phyloP scores from a whole-genome alignment of 1,284 basidiomycete genomes.

The Cryptococcus sp. region DNA sequence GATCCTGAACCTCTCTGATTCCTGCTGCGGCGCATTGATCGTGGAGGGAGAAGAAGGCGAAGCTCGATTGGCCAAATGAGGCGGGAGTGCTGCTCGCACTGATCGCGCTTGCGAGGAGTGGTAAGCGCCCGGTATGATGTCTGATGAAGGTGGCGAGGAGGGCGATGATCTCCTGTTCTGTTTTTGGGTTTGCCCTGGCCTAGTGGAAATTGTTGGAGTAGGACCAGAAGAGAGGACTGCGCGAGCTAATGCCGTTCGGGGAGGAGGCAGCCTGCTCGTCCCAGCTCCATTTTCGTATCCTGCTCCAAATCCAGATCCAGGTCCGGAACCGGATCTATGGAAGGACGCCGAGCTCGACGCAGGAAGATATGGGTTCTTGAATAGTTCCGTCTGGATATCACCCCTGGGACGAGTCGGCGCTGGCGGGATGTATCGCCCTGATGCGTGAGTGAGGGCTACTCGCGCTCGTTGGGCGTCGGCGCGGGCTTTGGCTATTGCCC shows the following conservation, averaged over 20 bases:
- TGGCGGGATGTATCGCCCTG: constrained; percentile 37
- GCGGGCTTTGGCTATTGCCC: constrained; percentile 38
- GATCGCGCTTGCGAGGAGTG: constrained; percentile 11
- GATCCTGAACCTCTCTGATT: constrained; percentile 13
- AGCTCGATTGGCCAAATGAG: constrained; percentile 14
- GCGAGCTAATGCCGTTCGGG: neutral
- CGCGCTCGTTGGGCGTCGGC: constrained; percentile 40
- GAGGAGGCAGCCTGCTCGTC: constrained; percentile 1
- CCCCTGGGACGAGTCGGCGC: constrained; percentile 3
- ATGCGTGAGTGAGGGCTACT: constrained; percentile 45
- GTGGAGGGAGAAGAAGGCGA: constrained; percentile 2
- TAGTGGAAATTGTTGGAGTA: neutral
- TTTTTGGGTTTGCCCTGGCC: neutral
- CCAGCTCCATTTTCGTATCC: neutral
- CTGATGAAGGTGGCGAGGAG: neutral
- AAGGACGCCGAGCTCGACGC: neutral
- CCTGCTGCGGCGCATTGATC: neutral
- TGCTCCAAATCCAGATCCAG: neutral
- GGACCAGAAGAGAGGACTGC: neutral
- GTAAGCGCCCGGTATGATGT: constrained; percentile 24
- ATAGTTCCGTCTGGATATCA: constrained; percentile 12
- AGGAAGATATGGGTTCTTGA: constrained; percentile 29
- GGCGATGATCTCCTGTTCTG: constrained; percentile 1
- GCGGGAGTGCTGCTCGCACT: constrained; percentile 15
- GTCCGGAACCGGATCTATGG: constrained; percentile 3